These are phyloP conservation scores for Diaporthe ilicicola DNA, from an alignment of 2,329 filamentous ascomycete genomes.

Conservation along the genomic window DNA sequence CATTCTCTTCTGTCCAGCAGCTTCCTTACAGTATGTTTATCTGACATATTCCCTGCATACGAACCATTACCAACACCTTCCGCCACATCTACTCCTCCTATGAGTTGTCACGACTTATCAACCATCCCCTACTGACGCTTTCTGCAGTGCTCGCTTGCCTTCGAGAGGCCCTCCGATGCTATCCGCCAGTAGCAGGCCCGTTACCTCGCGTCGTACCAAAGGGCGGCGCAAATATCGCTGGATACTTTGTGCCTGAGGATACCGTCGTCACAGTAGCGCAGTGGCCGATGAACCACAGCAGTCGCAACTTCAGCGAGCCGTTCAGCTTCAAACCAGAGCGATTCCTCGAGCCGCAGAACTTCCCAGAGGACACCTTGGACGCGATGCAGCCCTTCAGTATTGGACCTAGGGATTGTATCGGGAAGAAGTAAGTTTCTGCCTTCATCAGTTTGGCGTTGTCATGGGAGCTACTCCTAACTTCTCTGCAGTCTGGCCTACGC, in stretches of 20 bases:
- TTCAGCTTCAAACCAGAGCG: slow-evolving; percentile 57
- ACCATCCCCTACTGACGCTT: background rate
- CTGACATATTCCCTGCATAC: slow-evolving; percentile 38
- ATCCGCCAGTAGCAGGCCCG: slow-evolving; percentile 43
- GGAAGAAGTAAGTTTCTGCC: slow-evolving; percentile 51
- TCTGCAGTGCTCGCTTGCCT: slow-evolving; percentile 43
- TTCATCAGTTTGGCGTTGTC: background rate
- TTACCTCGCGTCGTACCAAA: slow-evolving; percentile 42
- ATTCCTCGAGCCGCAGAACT: slow-evolving; percentile 51
- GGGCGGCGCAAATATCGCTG: slow-evolving; percentile 45
- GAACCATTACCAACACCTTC: background rate
- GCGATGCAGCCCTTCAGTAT: slow-evolving; percentile 57
- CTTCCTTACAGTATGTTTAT: slow-evolving; percentile 53
- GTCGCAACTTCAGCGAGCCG: slow-evolving; percentile 54
- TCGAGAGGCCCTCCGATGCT: slow-evolving; percentile 46
- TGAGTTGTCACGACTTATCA: too few relatives aligned
- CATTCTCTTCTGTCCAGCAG: slow-evolving; percentile 40
- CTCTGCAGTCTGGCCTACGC: slow-evolving; percentile 54
- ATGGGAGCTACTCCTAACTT: background rate
- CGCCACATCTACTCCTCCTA: background rate
- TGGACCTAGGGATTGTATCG: slow-evolving; percentile 60
- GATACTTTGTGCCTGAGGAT: slow-evolving; percentile 43
- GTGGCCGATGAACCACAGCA: slow-evolving; percentile 53
- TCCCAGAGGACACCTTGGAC: slow-evolving; percentile 50
- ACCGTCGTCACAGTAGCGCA: slow-evolving; percentile 53